A percentile compares a stretch with the other conserved stretches of the same genome.
Evolutionary conservation across 129 eudicot species (phyloP).

Genomic region (Mikania micrantha): DNA sequence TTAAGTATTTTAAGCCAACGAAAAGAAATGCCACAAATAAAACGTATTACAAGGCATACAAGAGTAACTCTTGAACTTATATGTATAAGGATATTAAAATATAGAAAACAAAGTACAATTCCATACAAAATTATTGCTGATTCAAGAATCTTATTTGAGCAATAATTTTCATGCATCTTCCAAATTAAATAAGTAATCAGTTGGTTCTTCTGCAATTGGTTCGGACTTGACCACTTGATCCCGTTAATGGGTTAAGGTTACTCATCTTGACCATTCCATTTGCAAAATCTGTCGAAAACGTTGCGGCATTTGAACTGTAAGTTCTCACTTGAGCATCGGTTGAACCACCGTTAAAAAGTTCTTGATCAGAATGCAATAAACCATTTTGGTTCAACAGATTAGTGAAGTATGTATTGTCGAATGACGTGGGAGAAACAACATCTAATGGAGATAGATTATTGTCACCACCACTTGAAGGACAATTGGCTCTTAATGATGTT

Average conservation of each 20-base stretch:
- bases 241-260: conserved; percentile 39
- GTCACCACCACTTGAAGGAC: conserved; percentile 42
- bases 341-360: conserved; percentile 39
- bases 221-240: conserved; percentile 39
- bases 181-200: not conserved
- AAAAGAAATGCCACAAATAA: too few relatives aligned
- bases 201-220: conserved; percentile 44
- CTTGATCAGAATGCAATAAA: conserved; percentile 51
- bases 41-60: too few relatives aligned
- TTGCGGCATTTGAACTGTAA: conserved; percentile 24
- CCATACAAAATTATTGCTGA: not conserved
- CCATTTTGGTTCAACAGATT: conserved; percentile 38
- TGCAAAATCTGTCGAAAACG: conserved; percentile 37
- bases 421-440: conserved; percentile 24
- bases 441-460: conserved; percentile 31
- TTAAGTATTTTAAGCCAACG: too few relatives aligned
- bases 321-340: conserved; percentile 32
- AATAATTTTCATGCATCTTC: not conserved
- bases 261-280: conserved; percentile 47
- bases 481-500: conserved; percentile 31
- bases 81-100: too few relatives aligned
- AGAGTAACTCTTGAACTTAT: not conserved
- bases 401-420: conserved; percentile 36
- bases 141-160: not conserved
- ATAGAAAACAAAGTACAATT: not conserved